phyloP scores from a whole-genome alignment of 352 stramenopile genomes.

The Aphanomyces astaci region DNA sequence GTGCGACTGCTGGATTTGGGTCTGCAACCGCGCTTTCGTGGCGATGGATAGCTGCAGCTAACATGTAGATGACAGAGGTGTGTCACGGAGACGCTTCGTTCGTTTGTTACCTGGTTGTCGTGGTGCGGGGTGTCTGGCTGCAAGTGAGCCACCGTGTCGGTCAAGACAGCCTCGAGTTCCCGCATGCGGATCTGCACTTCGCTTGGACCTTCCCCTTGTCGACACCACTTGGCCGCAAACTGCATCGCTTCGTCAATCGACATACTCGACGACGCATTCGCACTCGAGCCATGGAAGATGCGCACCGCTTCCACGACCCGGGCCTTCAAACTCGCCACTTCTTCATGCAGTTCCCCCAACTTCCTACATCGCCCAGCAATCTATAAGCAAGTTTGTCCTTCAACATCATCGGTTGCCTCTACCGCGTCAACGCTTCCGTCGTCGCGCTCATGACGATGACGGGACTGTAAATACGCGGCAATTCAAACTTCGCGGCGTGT shows the following conservation, averaged over 20 bases:
- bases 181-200: slow-evolving; percentile 10
- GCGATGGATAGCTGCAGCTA: slow-evolving; percentile 6
- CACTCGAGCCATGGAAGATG: not conserved
- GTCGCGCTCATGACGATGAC: slow-evolving; percentile 10
- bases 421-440: slow-evolving; percentile 8
- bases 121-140: not conserved
- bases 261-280: slow-evolving; percentile 4
- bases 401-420: not conserved
- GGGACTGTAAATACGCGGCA: not conserved
- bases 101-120: not conserved
- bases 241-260: slow-evolving; percentile 18
- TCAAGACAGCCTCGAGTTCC: not conserved
- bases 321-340: slow-evolving; percentile 9
- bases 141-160: slow-evolving; percentile 9
- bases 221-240: slow-evolving; percentile 10
- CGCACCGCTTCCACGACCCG: slow-evolving; percentile 12
- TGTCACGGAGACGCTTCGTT: not conserved
- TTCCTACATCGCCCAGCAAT: no score
- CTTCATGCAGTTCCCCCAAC: slow-evolving; percentile 4
- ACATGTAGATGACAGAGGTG: not conserved
- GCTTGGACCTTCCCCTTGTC: not conserved
- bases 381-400: no score
- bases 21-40: not conserved
- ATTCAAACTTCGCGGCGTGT: no score
- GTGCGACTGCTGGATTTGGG: slow-evolving; percentile 18